Percentiles rank a stretch among this genome's conserved stretches.
These are phyloP conservation scores for Calvatia gigantea DNA, from an alignment of 768 basidiomycete genomes.

Conservation along the genomic window DNA sequence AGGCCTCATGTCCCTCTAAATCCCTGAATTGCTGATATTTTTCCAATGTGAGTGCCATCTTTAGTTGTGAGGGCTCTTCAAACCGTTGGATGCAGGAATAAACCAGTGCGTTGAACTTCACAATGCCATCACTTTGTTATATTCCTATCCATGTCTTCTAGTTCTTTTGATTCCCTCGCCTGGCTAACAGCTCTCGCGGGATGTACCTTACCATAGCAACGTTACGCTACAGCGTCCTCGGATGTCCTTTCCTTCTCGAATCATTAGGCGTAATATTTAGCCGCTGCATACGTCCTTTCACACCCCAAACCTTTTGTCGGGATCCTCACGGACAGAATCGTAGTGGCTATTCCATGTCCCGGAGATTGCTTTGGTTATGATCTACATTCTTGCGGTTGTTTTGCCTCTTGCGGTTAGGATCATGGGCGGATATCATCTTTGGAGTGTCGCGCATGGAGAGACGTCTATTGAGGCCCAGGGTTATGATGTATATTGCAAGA, in stretches of 20 bases:
- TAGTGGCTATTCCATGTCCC: slow-evolving; percentile 58
- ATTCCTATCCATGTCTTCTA: slow-evolving; percentile 71
- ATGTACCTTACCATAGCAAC: slow-evolving; percentile 75
- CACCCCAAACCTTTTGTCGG: background rate
- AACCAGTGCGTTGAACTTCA: slow-evolving; percentile 96
- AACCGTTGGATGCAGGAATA: slow-evolving; percentile 57
- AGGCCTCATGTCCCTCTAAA: slow-evolving; percentile 1
- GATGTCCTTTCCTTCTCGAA: slow-evolving; percentile 56
- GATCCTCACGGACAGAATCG: too few species aligned
- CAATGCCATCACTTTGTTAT: slow-evolving; percentile 93
- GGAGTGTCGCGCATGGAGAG: slow-evolving; percentile 69
- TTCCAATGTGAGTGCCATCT: slow-evolving; percentile 24
- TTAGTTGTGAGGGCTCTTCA: background rate
- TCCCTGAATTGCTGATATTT: background rate
- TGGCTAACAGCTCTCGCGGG: slow-evolving; percentile 36
- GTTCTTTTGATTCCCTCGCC: background rate
- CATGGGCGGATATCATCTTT: slow-evolving; percentile 74
- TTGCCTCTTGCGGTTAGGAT: slow-evolving; percentile 71
- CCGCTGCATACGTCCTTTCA: slow-evolving; percentile 28
- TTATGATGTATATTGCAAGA: slow-evolving; percentile 68
- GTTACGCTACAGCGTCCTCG: slow-evolving; percentile 55
- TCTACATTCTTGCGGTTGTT: slow-evolving; percentile 73
- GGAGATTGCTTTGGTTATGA: slow-evolving; percentile 62
- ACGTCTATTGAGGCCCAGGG: slow-evolving; percentile 92
- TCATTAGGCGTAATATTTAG: slow-evolving; percentile 53